These are phyloP conservation scores for Pythium phragmiticola DNA, from an alignment of 352 stramenopile genomes.

Conservation along the genomic window DNA sequence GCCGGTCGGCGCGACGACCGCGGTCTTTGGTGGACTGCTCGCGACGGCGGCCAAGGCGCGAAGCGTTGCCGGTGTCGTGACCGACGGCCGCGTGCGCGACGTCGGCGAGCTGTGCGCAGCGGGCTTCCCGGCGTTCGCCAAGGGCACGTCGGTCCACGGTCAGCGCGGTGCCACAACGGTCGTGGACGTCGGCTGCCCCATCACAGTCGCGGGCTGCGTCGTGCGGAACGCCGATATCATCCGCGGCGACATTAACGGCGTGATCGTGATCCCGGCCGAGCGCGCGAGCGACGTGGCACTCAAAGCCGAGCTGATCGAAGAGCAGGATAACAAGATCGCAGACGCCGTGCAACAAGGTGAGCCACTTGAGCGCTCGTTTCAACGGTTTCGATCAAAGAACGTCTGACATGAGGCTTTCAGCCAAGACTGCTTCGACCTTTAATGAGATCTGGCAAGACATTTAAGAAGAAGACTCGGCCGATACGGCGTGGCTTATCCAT, in stretches of 20 bases:
- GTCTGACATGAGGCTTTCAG: slow-evolving; percentile 50
- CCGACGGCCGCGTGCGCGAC: slow-evolving; percentile 71
- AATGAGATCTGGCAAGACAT: slow-evolving; percentile 42
- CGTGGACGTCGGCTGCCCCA: slow-evolving; percentile 62
- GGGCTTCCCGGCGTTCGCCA: slow-evolving; percentile 66
- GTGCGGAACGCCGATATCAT: slow-evolving; percentile 82
- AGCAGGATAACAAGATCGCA: slow-evolving; percentile 77
- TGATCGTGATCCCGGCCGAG: slow-evolving; percentile 75
- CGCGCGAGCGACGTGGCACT: slow-evolving; percentile 65
- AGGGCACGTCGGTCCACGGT: slow-evolving; percentile 74
- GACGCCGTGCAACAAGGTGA: slow-evolving; percentile 80
- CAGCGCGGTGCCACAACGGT: slow-evolving; percentile 56
- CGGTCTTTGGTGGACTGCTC: slow-evolving; percentile 72
- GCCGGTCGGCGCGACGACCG: slow-evolving; percentile 44
- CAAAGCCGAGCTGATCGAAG: slow-evolving; percentile 75
- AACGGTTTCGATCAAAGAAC: slow-evolving; percentile 75
- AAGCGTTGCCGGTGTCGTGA: slow-evolving; percentile 64
- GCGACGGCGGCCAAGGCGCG: slow-evolving; percentile 70
- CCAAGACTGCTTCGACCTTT: slow-evolving; percentile 37
- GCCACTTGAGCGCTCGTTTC: slow-evolving; percentile 68
- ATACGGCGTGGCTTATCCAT: background rate
- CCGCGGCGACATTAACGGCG: slow-evolving; percentile 78
- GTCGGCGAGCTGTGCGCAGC: slow-evolving; percentile 70
- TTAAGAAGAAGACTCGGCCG: slow-evolving; percentile 10
- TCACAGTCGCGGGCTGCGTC: slow-evolving; percentile 73